phyloP scores from a whole-genome alignment of 2,329 filamentous ascomycete genomes.

The Fusarium pseudoanthophilum region DNA sequence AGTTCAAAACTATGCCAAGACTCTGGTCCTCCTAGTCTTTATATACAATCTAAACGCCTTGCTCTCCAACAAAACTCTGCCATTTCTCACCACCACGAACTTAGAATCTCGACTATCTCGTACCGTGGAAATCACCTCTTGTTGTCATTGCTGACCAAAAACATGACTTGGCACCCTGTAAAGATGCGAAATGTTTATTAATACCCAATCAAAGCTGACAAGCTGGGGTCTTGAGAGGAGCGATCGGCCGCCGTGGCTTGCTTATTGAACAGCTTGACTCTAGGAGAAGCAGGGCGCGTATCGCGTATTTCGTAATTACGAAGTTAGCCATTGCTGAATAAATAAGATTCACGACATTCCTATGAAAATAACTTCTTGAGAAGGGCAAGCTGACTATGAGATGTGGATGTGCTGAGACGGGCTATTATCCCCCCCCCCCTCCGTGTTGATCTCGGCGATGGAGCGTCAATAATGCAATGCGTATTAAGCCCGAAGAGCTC shows the following conservation, averaged over 20 bases:
- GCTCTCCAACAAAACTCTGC: neutral
- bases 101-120: neutral
- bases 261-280: neutral
- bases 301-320: neutral
- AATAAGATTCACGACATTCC: neutral
- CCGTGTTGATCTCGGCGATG: neutral
- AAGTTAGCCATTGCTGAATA: neutral
- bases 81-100: neutral
- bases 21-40: neutral
- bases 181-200: neutral
- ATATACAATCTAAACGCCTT: conserved; percentile 2
- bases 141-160: conserved; percentile 3
- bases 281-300: neutral
- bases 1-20: neutral
- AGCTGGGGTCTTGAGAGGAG: neutral
- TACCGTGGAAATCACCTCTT: neutral
- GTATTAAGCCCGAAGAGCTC: neutral
- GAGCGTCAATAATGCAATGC: neutral
- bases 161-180: neutral
- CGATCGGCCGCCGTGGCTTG: conserved; percentile 1
- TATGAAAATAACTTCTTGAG: neutral
- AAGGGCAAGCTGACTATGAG: neutral
- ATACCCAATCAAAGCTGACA: conserved; percentile 4
- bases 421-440: neutral
- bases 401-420: neutral